A percentile compares a stretch with the other conserved stretches of the same genome.
phyloP scores from a whole-genome alignment of 148 eudicot genomes.

The Rhododendron vialii region DNA sequence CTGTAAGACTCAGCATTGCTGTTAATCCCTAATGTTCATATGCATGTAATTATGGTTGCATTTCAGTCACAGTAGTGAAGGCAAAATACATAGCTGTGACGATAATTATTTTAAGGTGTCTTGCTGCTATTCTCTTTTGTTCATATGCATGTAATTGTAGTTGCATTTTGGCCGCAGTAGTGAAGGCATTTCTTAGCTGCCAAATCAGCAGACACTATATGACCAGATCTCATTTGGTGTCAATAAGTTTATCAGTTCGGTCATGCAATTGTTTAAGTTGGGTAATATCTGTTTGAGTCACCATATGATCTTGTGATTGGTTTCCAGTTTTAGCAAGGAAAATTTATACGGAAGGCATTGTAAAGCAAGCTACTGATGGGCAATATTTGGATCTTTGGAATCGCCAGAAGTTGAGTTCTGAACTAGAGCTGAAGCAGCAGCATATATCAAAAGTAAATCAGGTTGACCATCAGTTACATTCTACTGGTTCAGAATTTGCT shows the following conservation, averaged over 20 bases:
- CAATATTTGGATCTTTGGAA: conserved; percentile 86
- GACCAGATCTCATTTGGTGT: not conserved
- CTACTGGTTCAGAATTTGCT: not conserved
- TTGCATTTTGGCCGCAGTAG: conserved; percentile 4
- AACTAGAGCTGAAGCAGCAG: conserved; percentile 70
- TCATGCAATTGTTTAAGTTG: conserved; percentile 6
- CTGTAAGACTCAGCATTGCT: not conserved
- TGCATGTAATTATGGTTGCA: not conserved
- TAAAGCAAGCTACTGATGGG: conserved; percentile 77
- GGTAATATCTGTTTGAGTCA: not conserved
- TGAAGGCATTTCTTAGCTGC: not conserved
- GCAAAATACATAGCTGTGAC: no score
- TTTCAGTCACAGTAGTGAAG: not conserved
- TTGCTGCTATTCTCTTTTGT: no score
- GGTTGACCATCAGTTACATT: conserved; percentile 35
- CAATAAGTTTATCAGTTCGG: not conserved
- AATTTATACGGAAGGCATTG: conserved; percentile 70
- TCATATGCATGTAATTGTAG: not conserved
- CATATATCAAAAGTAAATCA: conserved; percentile 52
- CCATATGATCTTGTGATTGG: conserved; percentile 10
- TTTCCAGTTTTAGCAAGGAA: conserved; percentile 68
- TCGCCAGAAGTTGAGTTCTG: conserved; percentile 76
- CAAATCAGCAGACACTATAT: not conserved
- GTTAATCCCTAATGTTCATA: not conserved
- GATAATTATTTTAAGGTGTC: no score